These are phyloP conservation scores for Phaeodactylum tricornutum DNA, from an alignment of 108 stramenopile species.

Conservation along the genomic window DNA sequence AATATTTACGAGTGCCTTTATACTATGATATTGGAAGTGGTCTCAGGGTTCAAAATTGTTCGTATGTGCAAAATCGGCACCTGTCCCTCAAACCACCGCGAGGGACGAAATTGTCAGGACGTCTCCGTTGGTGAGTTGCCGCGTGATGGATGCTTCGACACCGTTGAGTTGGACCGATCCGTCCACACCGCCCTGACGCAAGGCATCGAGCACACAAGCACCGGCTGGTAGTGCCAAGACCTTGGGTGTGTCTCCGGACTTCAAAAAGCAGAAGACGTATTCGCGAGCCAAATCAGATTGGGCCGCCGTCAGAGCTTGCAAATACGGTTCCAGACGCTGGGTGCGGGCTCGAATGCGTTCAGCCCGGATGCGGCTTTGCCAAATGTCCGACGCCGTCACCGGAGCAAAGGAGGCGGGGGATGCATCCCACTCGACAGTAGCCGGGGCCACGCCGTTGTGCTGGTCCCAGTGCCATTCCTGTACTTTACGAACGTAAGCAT, in stretches of 20 bases:
- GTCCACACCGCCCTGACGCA: constrained; percentile 45
- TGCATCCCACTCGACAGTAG: background rate
- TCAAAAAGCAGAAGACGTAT: constrained; percentile 65
- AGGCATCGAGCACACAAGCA: constrained; percentile 63
- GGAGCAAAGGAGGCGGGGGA: background rate
- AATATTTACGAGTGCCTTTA: too few species aligned
- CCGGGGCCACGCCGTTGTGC: constrained; percentile 3
- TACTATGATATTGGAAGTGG: too few species aligned
- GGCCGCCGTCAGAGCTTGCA: constrained; percentile 57
- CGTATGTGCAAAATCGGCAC: too few species aligned
- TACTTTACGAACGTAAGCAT: constrained; percentile 50
- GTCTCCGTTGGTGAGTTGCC: constrained; percentile 51
- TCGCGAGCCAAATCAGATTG: constrained; percentile 61
- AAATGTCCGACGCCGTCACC: background rate
- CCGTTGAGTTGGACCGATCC: constrained; percentile 35
- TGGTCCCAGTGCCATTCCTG: constrained; percentile 61
- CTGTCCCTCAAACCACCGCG: too few species aligned
- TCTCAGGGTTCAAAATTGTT: too few species aligned
- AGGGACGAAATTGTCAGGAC: constrained; percentile 50
- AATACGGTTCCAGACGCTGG: constrained; percentile 55
- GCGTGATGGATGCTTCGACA: constrained; percentile 22
- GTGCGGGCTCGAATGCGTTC: constrained; percentile 60
- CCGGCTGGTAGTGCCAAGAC: constrained; percentile 64
- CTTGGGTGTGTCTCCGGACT: constrained; percentile 14
- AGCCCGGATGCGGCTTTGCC: constrained; percentile 27